Percentiles rank a stretch among this genome's conserved stretches.
These are phyloP conservation scores for Marsdenia floribunda DNA, from an alignment of 257 asterid species.

Conservation along the genomic window DNA sequence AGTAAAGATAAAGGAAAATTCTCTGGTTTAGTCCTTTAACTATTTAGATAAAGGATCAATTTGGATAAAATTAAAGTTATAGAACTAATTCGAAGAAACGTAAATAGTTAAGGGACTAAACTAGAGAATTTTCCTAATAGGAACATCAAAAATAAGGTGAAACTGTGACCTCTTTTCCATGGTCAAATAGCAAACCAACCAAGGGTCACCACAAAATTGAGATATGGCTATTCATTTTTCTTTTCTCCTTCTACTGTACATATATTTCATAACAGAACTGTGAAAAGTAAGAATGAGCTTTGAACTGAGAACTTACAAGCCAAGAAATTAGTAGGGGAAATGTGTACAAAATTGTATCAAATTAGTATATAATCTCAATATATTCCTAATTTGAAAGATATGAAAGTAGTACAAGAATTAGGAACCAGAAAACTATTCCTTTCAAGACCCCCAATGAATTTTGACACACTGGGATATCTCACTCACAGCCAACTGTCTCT, in stretches of 20 bases:
- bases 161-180: not conserved
- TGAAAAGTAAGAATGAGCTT: not conserved
- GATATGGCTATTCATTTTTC: not conserved
- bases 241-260: too few relatives aligned
- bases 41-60: too few relatives aligned
- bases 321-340: not conserved
- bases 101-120: too few relatives aligned
- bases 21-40: too few relatives aligned
- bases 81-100: too few relatives aligned
- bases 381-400: not conserved
- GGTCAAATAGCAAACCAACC: not conserved
- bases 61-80: too few relatives aligned
- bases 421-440: not conserved
- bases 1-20: too few relatives aligned
- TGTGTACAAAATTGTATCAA: not conserved
- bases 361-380: not conserved
- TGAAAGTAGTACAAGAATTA: not conserved
- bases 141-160: too few relatives aligned
- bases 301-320: not conserved
- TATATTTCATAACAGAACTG: not conserved
- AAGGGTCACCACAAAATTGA: not conserved
- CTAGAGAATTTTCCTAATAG: too few relatives aligned
- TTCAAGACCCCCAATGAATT: slow-evolving; percentile 17
- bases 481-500: slow-evolving; percentile 30
- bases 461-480: slow-evolving; percentile 23